Evolutionary conservation across 164 flowering plant genomes (phyloP), one percentile per base, ranked within the genome.

Genomic region (Saururus chinensis): DNA sequence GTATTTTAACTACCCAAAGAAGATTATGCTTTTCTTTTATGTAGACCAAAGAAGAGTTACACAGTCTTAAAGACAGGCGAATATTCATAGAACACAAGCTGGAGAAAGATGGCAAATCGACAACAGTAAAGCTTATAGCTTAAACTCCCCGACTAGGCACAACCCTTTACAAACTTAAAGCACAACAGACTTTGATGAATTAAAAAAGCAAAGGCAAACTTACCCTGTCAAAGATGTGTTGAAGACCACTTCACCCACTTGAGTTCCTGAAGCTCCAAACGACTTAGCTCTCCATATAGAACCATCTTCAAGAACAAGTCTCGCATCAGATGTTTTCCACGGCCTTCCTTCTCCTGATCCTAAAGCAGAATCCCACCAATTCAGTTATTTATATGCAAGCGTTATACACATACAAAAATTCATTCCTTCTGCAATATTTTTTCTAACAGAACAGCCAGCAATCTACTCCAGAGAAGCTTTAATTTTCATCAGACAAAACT

Each of bases 271-370:
- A 42, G 70, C 70, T 0, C 70, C 70, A 55, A 67, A 67, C n/a
- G 70, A 67, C 49, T 67, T 67, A 8, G 64, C 70, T n/a, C 55
- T 60, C 70, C 70, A 67, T 20, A 67, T 41, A 12, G 70, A 67
- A n/a, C 70, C 70, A 61, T 67, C 70, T 56, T 67, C 70, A 55
- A 67, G 70, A 40, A 67, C 70, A 25, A 67, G 70, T 22, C 70
- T 60, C 45, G 70, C 70, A 55, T 60, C 64, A 17, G 60, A 22
- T 0, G 30, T 16, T 35, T 61, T 67, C 70, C 70, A 67, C 40
- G 70, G 70, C 53, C 65, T 67, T 13, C 22, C 64, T 37, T 48
- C 30, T 19, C 19, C 8, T 3, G 19, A 30, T 5, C 6, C 37
- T 23, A 14, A 13, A 55, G 5, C 16, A 55, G 12, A 9, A 30